phyloP scores from a whole-genome alignment of 805 yeast species.

The fission yeast (Schizosaccharomyces pombe) region DNA sequence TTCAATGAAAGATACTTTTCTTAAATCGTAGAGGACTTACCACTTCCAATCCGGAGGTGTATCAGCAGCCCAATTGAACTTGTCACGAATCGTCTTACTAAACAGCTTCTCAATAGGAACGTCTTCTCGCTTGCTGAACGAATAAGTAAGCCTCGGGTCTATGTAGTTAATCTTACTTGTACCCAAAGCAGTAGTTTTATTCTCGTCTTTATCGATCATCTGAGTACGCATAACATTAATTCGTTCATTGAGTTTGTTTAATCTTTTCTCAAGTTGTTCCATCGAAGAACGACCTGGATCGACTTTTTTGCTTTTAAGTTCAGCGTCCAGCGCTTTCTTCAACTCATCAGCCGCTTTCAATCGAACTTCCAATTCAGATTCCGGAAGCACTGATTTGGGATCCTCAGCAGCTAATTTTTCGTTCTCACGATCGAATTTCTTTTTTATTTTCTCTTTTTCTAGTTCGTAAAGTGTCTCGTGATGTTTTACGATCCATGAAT shows the following conservation, averaged over 20 bases:
- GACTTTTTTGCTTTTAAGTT: conserved; percentile 34
- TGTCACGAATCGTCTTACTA: conserved; percentile 74
- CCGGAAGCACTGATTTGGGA: conserved; percentile 25
- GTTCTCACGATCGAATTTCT: conserved; percentile 51
- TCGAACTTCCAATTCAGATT: conserved; percentile 32
- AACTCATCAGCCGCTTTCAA: conserved; percentile 31
- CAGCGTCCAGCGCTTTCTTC: conserved; percentile 20
- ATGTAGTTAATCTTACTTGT: conserved; percentile 86
- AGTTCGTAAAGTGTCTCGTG: conserved; percentile 34
- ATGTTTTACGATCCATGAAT: conserved; percentile 38
- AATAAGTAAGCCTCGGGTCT: conserved; percentile 76
- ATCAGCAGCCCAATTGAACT: conserved; percentile 69
- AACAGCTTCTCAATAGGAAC: conserved; percentile 86
- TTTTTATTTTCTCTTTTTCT: conserved; percentile 38
- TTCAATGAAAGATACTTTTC: no score
- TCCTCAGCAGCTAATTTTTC: conserved; percentile 43
- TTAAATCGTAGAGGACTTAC: not conserved
- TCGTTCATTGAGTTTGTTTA: conserved; percentile 48
- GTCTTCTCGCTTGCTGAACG: conserved; percentile 60
- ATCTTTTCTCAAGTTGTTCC: conserved; percentile 49
- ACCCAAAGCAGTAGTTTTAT: conserved; percentile 76
- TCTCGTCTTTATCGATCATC: conserved; percentile 78
- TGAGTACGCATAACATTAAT: conserved; percentile 46
- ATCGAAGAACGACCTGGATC: conserved; percentile 18
- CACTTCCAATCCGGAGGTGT: conserved; percentile 3